A percentile compares a stretch with the other conserved stretches of the same genome.
phyloP scores from a whole-genome alignment of 2,329 filamentous ascomycete genomes.

The Parasarocladium wereldwijsianum region DNA sequence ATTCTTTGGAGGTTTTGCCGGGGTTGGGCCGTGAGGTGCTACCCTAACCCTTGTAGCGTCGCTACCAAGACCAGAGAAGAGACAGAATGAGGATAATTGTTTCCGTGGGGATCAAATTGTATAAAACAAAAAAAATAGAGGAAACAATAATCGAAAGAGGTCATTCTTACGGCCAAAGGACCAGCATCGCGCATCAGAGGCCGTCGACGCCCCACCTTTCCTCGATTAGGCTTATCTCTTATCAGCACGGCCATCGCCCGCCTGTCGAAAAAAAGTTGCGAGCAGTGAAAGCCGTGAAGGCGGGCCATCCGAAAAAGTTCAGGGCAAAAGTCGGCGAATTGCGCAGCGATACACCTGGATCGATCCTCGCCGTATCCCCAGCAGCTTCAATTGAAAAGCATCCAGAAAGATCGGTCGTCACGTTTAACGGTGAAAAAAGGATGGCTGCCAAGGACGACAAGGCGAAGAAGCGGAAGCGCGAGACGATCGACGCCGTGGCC shows the following conservation, averaged over 20 bases:
- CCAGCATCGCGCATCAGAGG: too few relatives aligned
- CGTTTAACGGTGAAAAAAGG: neutral
- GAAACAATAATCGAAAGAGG: too few relatives aligned
- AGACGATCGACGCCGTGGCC: conserved; percentile 24
- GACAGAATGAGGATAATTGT: too few relatives aligned
- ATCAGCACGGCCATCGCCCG: neutral
- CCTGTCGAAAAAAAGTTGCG: conserved; percentile 4
- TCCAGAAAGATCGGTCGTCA: too few relatives aligned
- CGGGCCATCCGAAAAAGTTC: conserved; percentile 26
- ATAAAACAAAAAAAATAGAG: neutral
- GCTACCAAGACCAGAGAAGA: too few relatives aligned
- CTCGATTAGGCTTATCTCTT: conserved; percentile 4
- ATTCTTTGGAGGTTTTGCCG: too few relatives aligned
- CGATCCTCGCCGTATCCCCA: too few relatives aligned
- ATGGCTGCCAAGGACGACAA: conserved; percentile 14
- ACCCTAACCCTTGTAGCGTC: too few relatives aligned
- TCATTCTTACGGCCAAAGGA: conserved; percentile 13
- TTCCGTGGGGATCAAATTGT: too few relatives aligned
- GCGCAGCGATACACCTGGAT: neutral
- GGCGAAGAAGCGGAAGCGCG: conserved; percentile 32
- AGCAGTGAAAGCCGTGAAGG: conserved; percentile 9
- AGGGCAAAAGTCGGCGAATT: conserved; percentile 5
- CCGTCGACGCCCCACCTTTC: too few relatives aligned
- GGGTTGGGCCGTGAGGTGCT: too few relatives aligned
- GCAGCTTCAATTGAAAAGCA: too few relatives aligned